A percentile compares a stretch with the other conserved stretches of the same genome.
These are phyloP conservation scores for Kwoniella sp. DNA, from an alignment of 768 basidiomycete species.

Conservation along the genomic window DNA sequence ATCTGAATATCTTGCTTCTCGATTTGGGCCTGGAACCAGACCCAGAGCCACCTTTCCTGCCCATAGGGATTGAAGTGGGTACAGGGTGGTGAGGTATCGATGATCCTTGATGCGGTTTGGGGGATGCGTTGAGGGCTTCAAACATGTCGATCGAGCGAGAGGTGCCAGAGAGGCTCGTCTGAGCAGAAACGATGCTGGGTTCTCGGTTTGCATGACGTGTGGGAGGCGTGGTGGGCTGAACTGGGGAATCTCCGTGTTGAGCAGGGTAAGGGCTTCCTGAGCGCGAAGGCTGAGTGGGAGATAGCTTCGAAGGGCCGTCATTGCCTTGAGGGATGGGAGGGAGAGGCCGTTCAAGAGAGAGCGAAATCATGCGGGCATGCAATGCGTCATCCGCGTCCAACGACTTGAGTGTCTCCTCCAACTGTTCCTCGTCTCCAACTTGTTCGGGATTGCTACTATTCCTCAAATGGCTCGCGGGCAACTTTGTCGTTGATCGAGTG, in stretches of 20 bases:
- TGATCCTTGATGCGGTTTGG: background rate
- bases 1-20: constrained; percentile 10
- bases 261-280: background rate
- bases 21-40: constrained; percentile 2
- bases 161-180: background rate
- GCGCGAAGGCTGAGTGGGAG: background rate
- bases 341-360: constrained; percentile 14
- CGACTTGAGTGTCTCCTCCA: constrained; percentile 1
- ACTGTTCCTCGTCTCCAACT: background rate
- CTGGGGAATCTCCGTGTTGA: background rate
- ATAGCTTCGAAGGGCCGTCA: background rate
- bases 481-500: background rate
- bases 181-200: background rate
- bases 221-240: background rate
- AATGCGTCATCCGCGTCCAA: constrained; percentile 15
- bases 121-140: background rate
- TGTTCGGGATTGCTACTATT: background rate
- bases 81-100: background rate
- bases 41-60: constrained; percentile 6
- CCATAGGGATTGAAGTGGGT: constrained; percentile 7
- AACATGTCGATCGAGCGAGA: constrained; percentile 2
- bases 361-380: constrained; percentile 16
- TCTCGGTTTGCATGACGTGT: background rate
- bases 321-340: constrained; percentile 3
- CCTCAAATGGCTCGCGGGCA: background rate